phyloP scores from a whole-genome alignment of 768 basidiomycete species.

The Tephrocybe sp. region DNA sequence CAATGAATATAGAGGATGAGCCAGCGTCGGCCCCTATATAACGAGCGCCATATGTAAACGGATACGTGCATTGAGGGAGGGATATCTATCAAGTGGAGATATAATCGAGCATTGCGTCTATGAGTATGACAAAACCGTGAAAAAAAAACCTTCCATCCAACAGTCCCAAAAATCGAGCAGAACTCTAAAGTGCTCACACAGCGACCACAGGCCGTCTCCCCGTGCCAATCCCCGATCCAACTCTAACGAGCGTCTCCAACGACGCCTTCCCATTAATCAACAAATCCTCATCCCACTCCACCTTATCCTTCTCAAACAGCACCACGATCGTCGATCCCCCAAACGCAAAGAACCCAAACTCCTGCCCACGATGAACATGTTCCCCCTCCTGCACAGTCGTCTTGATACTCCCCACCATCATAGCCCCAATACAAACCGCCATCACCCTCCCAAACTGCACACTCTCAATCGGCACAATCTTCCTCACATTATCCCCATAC shows the following conservation, averaged over 20 bases:
- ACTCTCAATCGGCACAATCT: slow-evolving; percentile 90
- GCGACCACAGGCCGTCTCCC: slow-evolving; percentile 13
- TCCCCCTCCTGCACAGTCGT: slow-evolving; percentile 89
- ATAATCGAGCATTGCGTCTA: too few relatives aligned
- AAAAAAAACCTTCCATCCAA: too few relatives aligned
- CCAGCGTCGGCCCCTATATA: too few relatives aligned
- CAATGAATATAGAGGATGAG: too few relatives aligned
- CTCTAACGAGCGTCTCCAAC: slow-evolving; percentile 88
- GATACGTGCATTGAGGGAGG: too few relatives aligned
- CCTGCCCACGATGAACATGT: slow-evolving; percentile 77
- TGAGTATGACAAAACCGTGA: too few relatives aligned
- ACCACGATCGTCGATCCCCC: slow-evolving; percentile 93
- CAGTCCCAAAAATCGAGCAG: too few relatives aligned
- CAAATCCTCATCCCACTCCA: slow-evolving; percentile 93
- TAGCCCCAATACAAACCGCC: slow-evolving; percentile 89
- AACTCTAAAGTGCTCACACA: too few relatives aligned
- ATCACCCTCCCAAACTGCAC: slow-evolving; percentile 90
- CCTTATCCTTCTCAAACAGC: slow-evolving; percentile 80
- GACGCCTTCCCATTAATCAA: slow-evolving; percentile 80
- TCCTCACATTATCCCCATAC: slow-evolving; percentile 92
- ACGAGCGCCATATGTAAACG: too few relatives aligned
- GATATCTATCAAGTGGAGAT: too few relatives aligned
- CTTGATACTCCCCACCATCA: slow-evolving; percentile 93
- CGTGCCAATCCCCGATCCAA: slow-evolving; percentile 81
- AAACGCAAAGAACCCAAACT: slow-evolving; percentile 94